A percentile compares a stretch with the other conserved stretches of the same genome.
Evolutionary conservation across 2,329 filamentous ascomycete species (phyloP).

Genomic region (Alternaria arborescens): DNA sequence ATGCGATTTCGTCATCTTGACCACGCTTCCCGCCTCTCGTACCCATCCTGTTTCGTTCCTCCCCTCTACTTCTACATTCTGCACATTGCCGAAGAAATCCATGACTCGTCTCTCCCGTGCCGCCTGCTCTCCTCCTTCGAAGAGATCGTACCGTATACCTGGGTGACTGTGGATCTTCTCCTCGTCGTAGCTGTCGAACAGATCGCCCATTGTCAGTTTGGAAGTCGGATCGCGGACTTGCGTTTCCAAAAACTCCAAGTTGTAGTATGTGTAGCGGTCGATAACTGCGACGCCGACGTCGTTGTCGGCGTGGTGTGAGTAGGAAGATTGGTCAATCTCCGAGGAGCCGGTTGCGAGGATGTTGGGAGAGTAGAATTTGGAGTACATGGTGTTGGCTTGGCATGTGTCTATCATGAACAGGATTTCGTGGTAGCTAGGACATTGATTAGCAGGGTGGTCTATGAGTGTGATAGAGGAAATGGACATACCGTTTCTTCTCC

Average conservation of each 20-base stretch:
- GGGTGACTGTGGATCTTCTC: slow-evolving; percentile 93
- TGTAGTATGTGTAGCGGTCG: slow-evolving; percentile 98
- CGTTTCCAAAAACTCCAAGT: slow-evolving; percentile 93
- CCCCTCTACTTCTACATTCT: slow-evolving; percentile 88
- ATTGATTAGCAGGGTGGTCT: slow-evolving; percentile 3
- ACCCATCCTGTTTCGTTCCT: slow-evolving; percentile 58
- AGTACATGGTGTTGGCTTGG: slow-evolving; percentile 99
- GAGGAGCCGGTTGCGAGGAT: slow-evolving; percentile 98
- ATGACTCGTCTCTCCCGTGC: slow-evolving; percentile 85
- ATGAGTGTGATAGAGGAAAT: neutral
- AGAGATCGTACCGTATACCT: slow-evolving; percentile 94
- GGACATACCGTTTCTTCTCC: slow-evolving; percentile 89
- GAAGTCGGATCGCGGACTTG: slow-evolving; percentile 85
- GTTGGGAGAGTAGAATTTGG: slow-evolving; percentile 96
- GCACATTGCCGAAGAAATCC: slow-evolving; percentile 98
- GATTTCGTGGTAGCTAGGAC: slow-evolving; percentile 86
- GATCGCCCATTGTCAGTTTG: slow-evolving; percentile 88
- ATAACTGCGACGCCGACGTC: slow-evolving; percentile 98
- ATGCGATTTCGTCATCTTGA: slow-evolving; percentile 60
- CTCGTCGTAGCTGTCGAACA: slow-evolving; percentile 96
- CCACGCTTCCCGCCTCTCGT: slow-evolving; percentile 78
- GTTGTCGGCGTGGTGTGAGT: slow-evolving; percentile 97
- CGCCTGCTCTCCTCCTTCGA: slow-evolving; percentile 79
- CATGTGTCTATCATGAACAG: slow-evolving; percentile 99
- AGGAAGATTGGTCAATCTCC: slow-evolving; percentile 93